Conservation (phyloP, 768 basidiomycete genomes). For the Bullera alba region DNA sequence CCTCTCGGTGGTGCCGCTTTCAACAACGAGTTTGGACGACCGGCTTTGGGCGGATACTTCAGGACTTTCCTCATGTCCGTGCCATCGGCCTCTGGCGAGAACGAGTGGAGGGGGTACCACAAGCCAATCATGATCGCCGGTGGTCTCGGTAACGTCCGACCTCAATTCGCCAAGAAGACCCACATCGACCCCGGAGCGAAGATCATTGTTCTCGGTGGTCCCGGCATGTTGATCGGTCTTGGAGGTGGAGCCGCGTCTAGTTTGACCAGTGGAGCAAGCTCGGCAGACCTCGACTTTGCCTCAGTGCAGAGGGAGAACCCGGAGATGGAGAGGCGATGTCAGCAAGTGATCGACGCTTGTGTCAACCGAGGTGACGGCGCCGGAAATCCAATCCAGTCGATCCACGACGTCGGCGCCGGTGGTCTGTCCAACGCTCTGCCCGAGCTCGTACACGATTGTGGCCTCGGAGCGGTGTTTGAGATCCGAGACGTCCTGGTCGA, state of each 20-base stretch:
- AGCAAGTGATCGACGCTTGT: constrained; percentile 95
- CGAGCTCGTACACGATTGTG: constrained; percentile 91
- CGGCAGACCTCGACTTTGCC: constrained; percentile 91
- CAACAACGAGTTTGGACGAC: constrained; percentile 97
- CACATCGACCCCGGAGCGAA: constrained; percentile 72
- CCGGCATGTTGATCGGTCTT: constrained; percentile 90
- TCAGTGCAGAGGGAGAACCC: constrained; percentile 97
- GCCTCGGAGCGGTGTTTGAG: constrained; percentile 84
- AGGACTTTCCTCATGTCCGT: constrained; percentile 83
- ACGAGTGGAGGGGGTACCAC: constrained; percentile 71
- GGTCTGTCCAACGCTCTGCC: constrained; percentile 94
- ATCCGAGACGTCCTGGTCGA: constrained; percentile 88
- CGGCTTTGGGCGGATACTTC: constrained; percentile 87
- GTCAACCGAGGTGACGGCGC: constrained; percentile 52
- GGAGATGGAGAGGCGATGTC: constrained; percentile 94
- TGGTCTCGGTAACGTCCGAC: constrained; percentile 87
- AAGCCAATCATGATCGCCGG: constrained; percentile 99
- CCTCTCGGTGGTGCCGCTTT: constrained; percentile 92
- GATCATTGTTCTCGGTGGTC: constrained; percentile 88
- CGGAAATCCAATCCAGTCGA: constrained; percentile 78
- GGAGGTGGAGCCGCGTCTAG: constrained; percentile 96
- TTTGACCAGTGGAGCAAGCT: constrained; percentile 80
- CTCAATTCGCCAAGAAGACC: constrained; percentile 70
- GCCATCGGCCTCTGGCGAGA: constrained; percentile 52
- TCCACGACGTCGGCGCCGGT: constrained; percentile 97